phyloP scores from a whole-genome alignment of 2,329 filamentous ascomycete species.

The Blastomyces gilchristii region DNA sequence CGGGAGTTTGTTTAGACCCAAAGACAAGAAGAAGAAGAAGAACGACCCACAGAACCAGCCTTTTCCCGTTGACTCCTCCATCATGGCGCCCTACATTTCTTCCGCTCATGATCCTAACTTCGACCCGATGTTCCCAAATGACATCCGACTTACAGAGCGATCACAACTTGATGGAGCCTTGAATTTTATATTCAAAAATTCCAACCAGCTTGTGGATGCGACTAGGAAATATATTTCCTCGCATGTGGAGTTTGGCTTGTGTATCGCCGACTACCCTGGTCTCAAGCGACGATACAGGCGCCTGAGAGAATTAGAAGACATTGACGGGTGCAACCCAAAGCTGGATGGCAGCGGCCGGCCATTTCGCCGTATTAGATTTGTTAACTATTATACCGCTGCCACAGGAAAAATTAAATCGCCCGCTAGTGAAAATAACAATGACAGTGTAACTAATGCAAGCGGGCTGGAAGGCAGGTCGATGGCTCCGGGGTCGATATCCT shows the following conservation, averaged over 20 bases:
- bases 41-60: conserved; percentile 14
- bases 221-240: conserved; percentile 65
- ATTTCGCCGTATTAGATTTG: conserved; percentile 54
- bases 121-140: conserved; percentile 67
- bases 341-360: conserved; percentile 23
- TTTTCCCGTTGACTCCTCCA: conserved; percentile 7
- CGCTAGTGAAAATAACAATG: not conserved
- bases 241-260: conserved; percentile 73
- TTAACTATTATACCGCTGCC: conserved; percentile 86
- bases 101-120: conserved; percentile 49
- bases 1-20: conserved; percentile 58
- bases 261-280: conserved; percentile 63
- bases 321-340: conserved; percentile 44
- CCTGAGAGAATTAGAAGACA: conserved; percentile 61
- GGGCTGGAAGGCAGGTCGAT: not conserved
- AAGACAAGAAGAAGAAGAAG: conserved; percentile 21
- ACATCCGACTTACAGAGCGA: conserved; percentile 57
- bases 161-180: conserved; percentile 53
- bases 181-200: conserved; percentile 76
- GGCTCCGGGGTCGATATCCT: not conserved
- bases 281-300: conserved; percentile 60
- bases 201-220: conserved; percentile 58
- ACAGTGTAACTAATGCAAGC: not conserved
- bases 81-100: conserved; percentile 16
- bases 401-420: conserved; percentile 55